Evolutionary conservation across 441 rosid species (phyloP).

Genomic region (Breynia disticha): DNA sequence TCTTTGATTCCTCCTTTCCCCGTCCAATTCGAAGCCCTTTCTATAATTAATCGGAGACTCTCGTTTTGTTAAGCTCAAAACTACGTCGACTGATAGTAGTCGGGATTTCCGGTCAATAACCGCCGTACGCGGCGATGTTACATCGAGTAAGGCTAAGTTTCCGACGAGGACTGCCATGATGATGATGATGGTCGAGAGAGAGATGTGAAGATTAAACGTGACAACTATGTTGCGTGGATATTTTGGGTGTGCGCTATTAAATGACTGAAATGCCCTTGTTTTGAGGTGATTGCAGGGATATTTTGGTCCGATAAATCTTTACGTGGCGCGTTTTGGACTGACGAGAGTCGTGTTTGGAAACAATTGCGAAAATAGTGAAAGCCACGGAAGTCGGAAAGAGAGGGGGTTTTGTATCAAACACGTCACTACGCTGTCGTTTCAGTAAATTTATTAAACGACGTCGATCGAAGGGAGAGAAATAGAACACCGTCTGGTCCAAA

Average conservation of each 20-base stretch:
- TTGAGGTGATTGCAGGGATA: conserved; percentile 16
- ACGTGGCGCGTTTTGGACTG: conserved; percentile 29
- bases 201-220: conserved; percentile 11
- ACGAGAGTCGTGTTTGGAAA: conserved; percentile 40
- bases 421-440: conserved; percentile 13
- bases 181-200: conserved; percentile 5
- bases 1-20: too few relatives aligned
- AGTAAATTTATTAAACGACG: background rate
- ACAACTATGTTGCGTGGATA: conserved; percentile 25
- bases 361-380: background rate
- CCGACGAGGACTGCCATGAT: conserved; percentile 64
- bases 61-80: conserved; percentile 43
- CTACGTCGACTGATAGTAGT: conserved; percentile 32
- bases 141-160: conserved; percentile 56
- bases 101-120: conserved; percentile 56
- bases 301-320: conserved; percentile 14
- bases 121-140: conserved; percentile 35
- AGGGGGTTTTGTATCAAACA: conserved; percentile 10
- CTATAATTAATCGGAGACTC: conserved; percentile 21
- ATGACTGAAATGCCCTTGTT: conserved; percentile 27
- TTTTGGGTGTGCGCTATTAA: background rate
- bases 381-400: background rate
- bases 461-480: background rate
- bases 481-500: background rate
- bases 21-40: conserved; percentile 1